These are phyloP conservation scores for Fraxinus paxiana DNA, from an alignment of 305 asterid species.

Conservation along the genomic window DNA sequence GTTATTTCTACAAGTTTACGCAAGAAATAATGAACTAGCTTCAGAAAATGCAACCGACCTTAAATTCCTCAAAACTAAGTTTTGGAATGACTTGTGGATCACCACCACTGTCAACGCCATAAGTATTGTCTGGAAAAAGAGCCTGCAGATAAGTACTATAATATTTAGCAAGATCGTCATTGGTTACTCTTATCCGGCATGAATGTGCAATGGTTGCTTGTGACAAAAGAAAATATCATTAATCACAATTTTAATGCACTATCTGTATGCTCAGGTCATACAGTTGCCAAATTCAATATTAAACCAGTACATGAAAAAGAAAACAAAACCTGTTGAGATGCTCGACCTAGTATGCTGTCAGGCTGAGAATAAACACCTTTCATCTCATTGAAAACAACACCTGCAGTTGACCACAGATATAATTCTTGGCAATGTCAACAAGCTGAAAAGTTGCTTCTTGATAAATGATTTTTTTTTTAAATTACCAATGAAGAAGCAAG, in stretches of 20 bases:
- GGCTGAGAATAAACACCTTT: slow-evolving; percentile 99
- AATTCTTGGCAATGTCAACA: slow-evolving; percentile 19
- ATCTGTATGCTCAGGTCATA: background rate
- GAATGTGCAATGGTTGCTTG: slow-evolving; percentile 9
- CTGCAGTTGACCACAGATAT: slow-evolving; percentile 38
- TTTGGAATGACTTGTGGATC: slow-evolving; percentile 93
- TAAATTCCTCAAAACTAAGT: slow-evolving; percentile 84
- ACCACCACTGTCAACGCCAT: slow-evolving; percentile 99
- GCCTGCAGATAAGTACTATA: slow-evolving; percentile 52
- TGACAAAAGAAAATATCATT: background rate
- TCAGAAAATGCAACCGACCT: slow-evolving; percentile 49
- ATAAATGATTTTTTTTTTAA: background rate
- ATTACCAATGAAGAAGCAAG: background rate
- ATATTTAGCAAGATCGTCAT: slow-evolving; percentile 13
- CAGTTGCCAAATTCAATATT: slow-evolving; percentile 3
- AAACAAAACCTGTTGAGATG: slow-evolving; percentile 72
- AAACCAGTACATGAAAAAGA: slow-evolving; percentile 12
- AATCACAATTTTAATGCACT: background rate
- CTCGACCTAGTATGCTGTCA: slow-evolving; percentile 80
- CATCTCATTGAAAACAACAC: slow-evolving; percentile 99
- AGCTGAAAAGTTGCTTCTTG: slow-evolving; percentile 5
- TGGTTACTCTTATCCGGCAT: background rate
- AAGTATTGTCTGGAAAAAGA: slow-evolving; percentile 85
- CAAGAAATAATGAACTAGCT: slow-evolving; percentile 1
- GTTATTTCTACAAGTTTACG: background rate